Base-by-base conservation (phyloP, 2,329 filamentous ascomycete species). In the Boeremia exigua region DNA sequence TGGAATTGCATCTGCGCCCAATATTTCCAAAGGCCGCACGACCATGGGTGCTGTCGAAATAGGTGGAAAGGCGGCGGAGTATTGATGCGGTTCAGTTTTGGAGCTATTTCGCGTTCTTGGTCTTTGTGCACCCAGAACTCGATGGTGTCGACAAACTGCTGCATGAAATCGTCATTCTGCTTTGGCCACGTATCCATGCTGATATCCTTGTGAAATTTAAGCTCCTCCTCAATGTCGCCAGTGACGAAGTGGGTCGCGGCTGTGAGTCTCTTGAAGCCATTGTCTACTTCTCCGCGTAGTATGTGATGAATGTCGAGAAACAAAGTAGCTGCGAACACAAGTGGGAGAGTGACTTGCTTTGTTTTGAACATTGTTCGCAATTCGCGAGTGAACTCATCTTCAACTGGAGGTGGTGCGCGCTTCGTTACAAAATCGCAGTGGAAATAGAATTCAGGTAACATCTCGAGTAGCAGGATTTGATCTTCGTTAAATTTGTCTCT, bases 11-110 rank as follows among this genome's bases (percentile, higher is more conserved):
- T 59, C n/a, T 76, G 74, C 25, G 76, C 67, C 39, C 63, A 60
- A 59, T 74, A 80, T 4, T 77, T 66, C 42, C 70, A 63, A 2
- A 79, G 62, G 1, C 79, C 79, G 42, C 74, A 74, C 2, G 43
- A 48, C 59, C 63, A 60, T 1, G 66, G 67, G 33, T 69, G 66
- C 11, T 54, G 34, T 2, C 44, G 39, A 28, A 56, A 55, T 17
- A 67, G 34, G 11, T 56, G 28, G 27, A 53, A 60, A 12, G 52
- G 59, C 10, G 51, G 4, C 2, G 54, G 48, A 0, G 36, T 49
- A 19, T 51, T 43, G 7, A 34, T 30, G 4, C 56, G 54, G 2
- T 43, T 29, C n/a, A 57, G 7, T 6, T 36, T 40, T 11, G n/a
- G 37, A 9, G 52, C 47, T 4, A 36, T 30, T 5, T 36, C 28